Percentiles rank a stretch among this genome's conserved stretches.
phyloP scores from a whole-genome alignment of 2,329 filamentous ascomycete genomes.

The Cytospora piceicola region DNA sequence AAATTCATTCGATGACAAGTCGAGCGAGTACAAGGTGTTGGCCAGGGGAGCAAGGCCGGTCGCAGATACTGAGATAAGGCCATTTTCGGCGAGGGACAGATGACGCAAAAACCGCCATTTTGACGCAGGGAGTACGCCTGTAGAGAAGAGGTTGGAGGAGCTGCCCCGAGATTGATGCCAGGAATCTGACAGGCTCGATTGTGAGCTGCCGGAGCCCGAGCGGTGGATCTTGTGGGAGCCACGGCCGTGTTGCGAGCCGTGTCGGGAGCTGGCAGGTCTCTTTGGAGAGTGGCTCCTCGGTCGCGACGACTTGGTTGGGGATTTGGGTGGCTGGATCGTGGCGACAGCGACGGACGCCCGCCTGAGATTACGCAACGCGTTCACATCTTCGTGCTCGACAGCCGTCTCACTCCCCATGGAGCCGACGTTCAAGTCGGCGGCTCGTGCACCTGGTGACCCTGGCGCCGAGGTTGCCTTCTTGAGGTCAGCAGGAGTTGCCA shows the following conservation, averaged over 20 bases:
- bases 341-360: constrained; percentile 51
- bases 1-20: constrained; percentile 91
- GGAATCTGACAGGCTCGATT: constrained; percentile 73
- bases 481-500: constrained; percentile 65
- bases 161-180: constrained; percentile 71
- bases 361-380: constrained; percentile 42
- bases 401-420: constrained; percentile 61
- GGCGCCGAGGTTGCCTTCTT: constrained; percentile 71
- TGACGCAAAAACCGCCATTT: constrained; percentile 97
- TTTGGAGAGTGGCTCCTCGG: constrained; percentile 81
- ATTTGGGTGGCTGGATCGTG: constrained; percentile 49
- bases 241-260: constrained; percentile 68
- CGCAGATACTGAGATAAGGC: constrained; percentile 77
- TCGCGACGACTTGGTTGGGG: constrained; percentile 50
- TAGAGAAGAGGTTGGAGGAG: constrained; percentile 74
- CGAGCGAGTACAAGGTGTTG: constrained; percentile 87
- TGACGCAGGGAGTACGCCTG: constrained; percentile 74
- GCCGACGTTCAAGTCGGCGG: constrained; percentile 58
- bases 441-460: constrained; percentile 57
- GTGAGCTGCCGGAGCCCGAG: constrained; percentile 90
- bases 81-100: constrained; percentile 89
- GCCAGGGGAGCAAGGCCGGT: constrained; percentile 79
- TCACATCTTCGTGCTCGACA: constrained; percentile 46
- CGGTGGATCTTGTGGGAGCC: constrained; percentile 76
- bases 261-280: constrained; percentile 75